Evolutionary conservation across 1,284 basidiomycete genomes (phyloP).

Genomic region (Apiotrichum brassicae): DNA sequence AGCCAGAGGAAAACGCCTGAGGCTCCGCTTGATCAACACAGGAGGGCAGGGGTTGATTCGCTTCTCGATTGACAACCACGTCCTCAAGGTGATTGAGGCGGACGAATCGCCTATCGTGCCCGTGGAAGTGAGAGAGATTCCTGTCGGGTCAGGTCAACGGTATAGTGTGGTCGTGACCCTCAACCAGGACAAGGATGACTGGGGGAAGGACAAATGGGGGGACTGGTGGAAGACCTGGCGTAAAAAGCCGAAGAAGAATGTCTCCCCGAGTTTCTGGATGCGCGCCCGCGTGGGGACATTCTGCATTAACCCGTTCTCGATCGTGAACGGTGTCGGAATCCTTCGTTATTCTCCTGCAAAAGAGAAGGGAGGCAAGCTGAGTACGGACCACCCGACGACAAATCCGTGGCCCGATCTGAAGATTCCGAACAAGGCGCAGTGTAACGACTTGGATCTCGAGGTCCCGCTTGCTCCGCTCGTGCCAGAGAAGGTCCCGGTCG

Average conservation of each 20-base stretch:
- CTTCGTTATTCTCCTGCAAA: constrained; percentile 14
- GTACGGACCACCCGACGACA: too few species aligned
- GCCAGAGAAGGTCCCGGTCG: too few species aligned
- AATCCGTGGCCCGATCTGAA: too few species aligned
- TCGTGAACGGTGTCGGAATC: not conserved
- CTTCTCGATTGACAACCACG: constrained; percentile 27
- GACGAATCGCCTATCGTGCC: constrained; percentile 23
- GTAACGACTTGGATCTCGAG: too few species aligned
- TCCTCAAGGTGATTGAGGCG: constrained; percentile 26
- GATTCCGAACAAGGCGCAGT: too few species aligned
- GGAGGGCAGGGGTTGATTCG: constrained; percentile 12
- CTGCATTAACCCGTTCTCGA: constrained; percentile 2
- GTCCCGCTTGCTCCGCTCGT: too few species aligned
- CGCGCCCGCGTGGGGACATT: too few species aligned
- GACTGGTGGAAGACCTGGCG: too few species aligned
- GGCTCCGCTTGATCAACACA: constrained; percentile 21
- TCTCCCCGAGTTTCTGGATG: constrained; percentile 34
- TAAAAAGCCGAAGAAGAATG: too few species aligned
- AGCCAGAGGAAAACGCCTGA: constrained; percentile 2
- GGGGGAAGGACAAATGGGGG: too few species aligned
- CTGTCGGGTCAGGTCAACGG: constrained; percentile 27
- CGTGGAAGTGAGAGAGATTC: constrained; percentile 18
- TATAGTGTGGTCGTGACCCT: constrained; percentile 30
- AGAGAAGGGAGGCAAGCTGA: too few species aligned
- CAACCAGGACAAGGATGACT: too few species aligned